Base-by-base conservation (phyloP, 805 yeast species). In the Osmozyma mogii region DNA sequence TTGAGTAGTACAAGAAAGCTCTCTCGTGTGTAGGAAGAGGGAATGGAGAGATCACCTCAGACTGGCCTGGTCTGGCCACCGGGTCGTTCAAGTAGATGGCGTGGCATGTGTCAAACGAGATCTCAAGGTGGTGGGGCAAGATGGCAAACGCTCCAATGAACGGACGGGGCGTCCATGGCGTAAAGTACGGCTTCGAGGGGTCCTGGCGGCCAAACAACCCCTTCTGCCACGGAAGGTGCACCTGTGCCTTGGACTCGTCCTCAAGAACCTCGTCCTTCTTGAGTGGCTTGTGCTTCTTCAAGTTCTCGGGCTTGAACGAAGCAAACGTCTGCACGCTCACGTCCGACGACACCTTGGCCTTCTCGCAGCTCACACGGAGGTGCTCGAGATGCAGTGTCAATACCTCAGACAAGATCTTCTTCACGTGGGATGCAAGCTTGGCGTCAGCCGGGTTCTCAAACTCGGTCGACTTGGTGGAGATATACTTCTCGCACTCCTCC, bases 11-110 rank as follows among this genome's bases (percentile, higher is more conserved):
- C 92, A 87, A 82, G 68, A 83, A 88, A 23, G 96, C 95, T 56
- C 94, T 76, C 62, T 88, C 92, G 49, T 89, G 96, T 41, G 78
- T 75, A 36, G 77, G 78, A 38, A 75, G 67, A 22, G 79, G 78
- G 56, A 80, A 84, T 31, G 98, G 98, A 33, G 95, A 68, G 39
- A 92, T 83, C 36, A 92, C 94, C 65, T 92, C 98, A 18, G 95
- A 82, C 51, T 84, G 88, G 34, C 96, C 96, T 5, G 96, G 96
- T 55, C 96, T 75, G 9, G 96, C 95, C 28, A 92, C 87, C 10
- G 98, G 98, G 55, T 92, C 95, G 59, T 96, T 80, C 55, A 92
- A 61, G 57, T 89, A 92, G n/a, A 92, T 82, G 4, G 96, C 96
- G 54, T 88, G 96, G 54, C 97, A 89, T 4, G 96, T 85, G 38